These are phyloP conservation scores for Eragrostis nindensis DNA, from an alignment of 176 grass and related monocot species.

Conservation along the genomic window DNA sequence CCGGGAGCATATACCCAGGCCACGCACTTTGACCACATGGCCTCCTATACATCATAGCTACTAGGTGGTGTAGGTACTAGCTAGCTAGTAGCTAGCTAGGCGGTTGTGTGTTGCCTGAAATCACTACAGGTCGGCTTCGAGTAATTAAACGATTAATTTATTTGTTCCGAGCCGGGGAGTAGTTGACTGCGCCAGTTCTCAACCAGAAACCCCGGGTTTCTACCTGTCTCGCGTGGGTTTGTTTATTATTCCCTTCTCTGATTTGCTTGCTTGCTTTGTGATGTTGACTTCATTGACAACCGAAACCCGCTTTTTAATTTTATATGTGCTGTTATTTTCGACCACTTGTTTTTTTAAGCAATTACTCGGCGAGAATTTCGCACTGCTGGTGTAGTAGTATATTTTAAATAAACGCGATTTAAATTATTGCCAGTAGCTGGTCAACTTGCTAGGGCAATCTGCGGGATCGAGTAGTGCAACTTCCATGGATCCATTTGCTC, in stretches of 20 bases:
- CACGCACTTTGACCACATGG: constrained; percentile 40
- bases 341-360: constrained; percentile 24
- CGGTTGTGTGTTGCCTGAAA: constrained; percentile 19
- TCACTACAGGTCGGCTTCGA: background rate
- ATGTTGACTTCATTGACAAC: constrained; percentile 48
- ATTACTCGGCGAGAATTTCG: background rate
- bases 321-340: background rate
- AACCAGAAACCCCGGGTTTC: background rate
- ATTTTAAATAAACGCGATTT: too few species aligned
- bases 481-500: constrained; percentile 5
- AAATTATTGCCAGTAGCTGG: background rate
- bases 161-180: background rate
- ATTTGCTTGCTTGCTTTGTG: constrained; percentile 12
- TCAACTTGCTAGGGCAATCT: constrained; percentile 29
- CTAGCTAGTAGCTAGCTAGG: constrained; percentile 34
- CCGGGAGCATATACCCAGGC: constrained; percentile 2
- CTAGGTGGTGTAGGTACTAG: background rate
- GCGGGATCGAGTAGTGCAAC: background rate
- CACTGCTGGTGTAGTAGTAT: background rate
- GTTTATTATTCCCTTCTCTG: background rate
- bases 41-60: background rate
- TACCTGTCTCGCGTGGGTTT: background rate
- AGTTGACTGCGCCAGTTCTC: constrained; percentile 43
- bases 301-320: background rate
- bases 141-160: background rate